Evolutionary conservation across 805 yeast species (phyloP), one percentile per base, ranked within the genome.

Genomic region (Cyberlindnera lachancei): DNA sequence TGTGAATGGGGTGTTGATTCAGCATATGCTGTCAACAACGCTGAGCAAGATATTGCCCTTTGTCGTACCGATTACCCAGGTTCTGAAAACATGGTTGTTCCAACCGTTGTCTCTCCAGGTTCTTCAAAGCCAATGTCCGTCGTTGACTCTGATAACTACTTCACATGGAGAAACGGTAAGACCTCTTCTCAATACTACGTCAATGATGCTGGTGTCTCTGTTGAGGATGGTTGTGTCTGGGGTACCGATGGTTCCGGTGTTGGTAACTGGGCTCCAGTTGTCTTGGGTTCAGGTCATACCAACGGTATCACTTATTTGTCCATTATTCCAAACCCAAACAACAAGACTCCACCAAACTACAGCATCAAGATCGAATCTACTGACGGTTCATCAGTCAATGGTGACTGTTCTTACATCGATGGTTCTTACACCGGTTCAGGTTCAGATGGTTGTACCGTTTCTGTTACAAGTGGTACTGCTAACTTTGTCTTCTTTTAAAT

Each of bases 31-130:
- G 80, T 68, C 39, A 75, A 78, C 51, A 66, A 82, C 52, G 63
- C 83, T 38, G 56, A 60, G 48, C 56, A 80, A 40, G 70, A 70
- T 35, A 87, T 90, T 51, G 90, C 97, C 36, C 65, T 92, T 52
- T 92, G 98, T 73, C 83, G 96, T 70, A 90, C 98, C 44, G 98
- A 90, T 63, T 90, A 90, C 75, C 98, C 98, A 55, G 98, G 98
- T 68, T 80, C 96, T 47, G 98, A 90, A 71, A 87, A 87, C 75
- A 92, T 90, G 97, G 90, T 79, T 49, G 71, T 92, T 41, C 97
- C 98, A 59, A 88, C 96, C 38, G 64, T 73, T 43, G 81, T 88
- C 32, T 59, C 59, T 23, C 81, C 80, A 36, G 95, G 95, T 51
- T 52, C 64, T 25, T 43, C 68, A 24, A 60, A 69, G 53, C 80